Evolutionary conservation across 2,329 filamentous ascomycete species (phyloP), one percentile per base, ranked within the genome.

Genomic region (Lecanicillium sp.): DNA sequence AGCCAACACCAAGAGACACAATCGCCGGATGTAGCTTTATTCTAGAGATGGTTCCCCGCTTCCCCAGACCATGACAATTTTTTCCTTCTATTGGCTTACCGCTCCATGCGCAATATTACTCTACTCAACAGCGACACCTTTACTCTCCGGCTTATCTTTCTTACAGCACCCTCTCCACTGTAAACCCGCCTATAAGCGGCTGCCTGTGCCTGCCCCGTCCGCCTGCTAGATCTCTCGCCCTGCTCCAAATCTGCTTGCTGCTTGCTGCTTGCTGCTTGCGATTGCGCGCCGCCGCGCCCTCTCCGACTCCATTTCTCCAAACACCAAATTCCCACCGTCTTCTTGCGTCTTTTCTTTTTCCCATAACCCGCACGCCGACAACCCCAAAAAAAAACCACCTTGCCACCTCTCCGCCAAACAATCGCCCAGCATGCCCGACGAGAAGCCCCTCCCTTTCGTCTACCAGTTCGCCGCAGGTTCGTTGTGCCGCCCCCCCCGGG

Each of bases 381-480:
- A 33, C 5, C 24, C 9, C 30, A 48, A 41, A 42, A 15, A 42
- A 11, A 11, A 30, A 30, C 24, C n/a, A n/a, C n/a, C 32, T 15
- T 44, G 30, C 29, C 19, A 23, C 27, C 29, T 36, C 29, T 27
- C 10, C 21, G 29, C 35, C 29, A 12, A 17, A n/a, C 12, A 42
- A 36, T 50, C 54, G 56, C 60, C 63, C 72, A 75, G 61, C 60
- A 86, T 86, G 83, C 75, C 81, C 55, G 64, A 74, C 55, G 70
- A 79, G 44, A 86, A 89, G 72, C 88, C 90, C 51, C 81, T 96
- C 58, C 89, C 89, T 51, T 96, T 96, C 71, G 69, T 82, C 59
- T 96, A 96, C 82, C 90, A 95, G 74, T 95, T 97, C 76, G 86
- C 84, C 67, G 90, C 91, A 64, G 90, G 90, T 83, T 65, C 64